Base-by-base conservation (phyloP, 2,329 filamentous ascomycete species). In the Claviceps arundinis region DNA sequence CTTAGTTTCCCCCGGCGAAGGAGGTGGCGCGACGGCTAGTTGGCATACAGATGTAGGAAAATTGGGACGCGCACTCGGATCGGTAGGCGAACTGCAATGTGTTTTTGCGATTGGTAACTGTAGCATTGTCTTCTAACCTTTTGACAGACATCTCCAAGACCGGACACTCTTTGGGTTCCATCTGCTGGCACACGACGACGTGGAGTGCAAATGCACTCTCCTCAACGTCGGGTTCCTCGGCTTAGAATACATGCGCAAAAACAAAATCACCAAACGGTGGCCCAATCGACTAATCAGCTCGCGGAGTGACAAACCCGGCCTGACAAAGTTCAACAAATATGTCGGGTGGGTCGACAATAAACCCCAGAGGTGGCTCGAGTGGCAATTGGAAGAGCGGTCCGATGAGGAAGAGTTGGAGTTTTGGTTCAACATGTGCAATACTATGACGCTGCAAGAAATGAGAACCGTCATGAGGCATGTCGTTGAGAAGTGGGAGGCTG, bases 311-410 rank as follows among this genome's bases (percentile, higher is more conserved):
- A 47, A 13, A 11, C 59, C 57, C 4, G 52, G 50, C 2, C 26
- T 53, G 17, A 26, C 52, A 17, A 56, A 59, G 11, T 59, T 61
- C 9, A 56, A 60, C 40, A 57, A 58, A 30, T 59, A 52, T 53
- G 16, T 62, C 6, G 53, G 59, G 1, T 64, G 62, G 62, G 49
- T 56, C 5, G 47, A 56, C 47, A 45, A 41, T 14, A 52, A 40
- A 26, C 59, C 61, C 2, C 47, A 55, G 19, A 56, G 58, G 46
- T 64, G 61, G 61, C 46, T 64, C 4, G 62, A 64, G 50, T 64
- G 62, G 62, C 59, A 49, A 17, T 16, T 49, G 24, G 38, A 49
- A 9, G 37, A 41, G 24, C 24, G 6, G 2, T 4, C 11, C 22
- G 38, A 30, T 14, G 38, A 42, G 24, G 40, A 41, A 19, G 4